A percentile compares a stretch with the other conserved stretches of the same genome.
Evolutionary conservation across 805 yeast species (phyloP).

Genomic region (Nadsonia fulvescens): DNA sequence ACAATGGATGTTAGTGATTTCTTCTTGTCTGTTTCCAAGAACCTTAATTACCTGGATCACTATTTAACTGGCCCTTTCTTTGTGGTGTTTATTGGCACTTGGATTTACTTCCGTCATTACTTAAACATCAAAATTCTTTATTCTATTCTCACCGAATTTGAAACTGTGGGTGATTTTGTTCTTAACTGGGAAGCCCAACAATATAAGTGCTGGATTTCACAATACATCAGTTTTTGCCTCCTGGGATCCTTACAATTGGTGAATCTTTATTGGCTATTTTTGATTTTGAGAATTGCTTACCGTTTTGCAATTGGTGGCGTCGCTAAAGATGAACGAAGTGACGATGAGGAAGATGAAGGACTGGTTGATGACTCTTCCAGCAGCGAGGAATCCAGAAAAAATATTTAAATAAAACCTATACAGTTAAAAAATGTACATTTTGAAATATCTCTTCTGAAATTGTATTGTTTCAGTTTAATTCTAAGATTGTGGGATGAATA

Average conservation of each 20-base stretch:
- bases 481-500: too few species aligned
- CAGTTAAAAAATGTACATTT: neutral
- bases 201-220: slow-evolving; percentile 92
- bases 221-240: slow-evolving; percentile 68
- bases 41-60: slow-evolving; percentile 71
- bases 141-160: slow-evolving; percentile 54
- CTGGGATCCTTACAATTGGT: slow-evolving; percentile 70
- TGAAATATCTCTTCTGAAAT: too few species aligned
- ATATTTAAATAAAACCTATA: neutral
- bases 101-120: slow-evolving; percentile 86
- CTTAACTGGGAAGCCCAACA: slow-evolving; percentile 81
- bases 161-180: slow-evolving; percentile 63
- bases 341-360: slow-evolving; percentile 48
- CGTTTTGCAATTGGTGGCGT: slow-evolving; percentile 45
- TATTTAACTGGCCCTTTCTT: slow-evolving; percentile 46
- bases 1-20: slow-evolving; percentile 95
- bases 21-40: slow-evolving; percentile 67
- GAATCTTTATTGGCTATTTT: slow-evolving; percentile 72
- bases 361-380: slow-evolving; percentile 18
- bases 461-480: too few species aligned
- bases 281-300: slow-evolving; percentile 61
- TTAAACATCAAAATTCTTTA: slow-evolving; percentile 55
- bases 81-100: slow-evolving; percentile 42
- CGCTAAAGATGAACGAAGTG: slow-evolving; percentile 71
- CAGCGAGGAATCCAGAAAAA: neutral